Evolutionary conservation across 495 filamentous ascomycete species (phyloP), one percentile per base, ranked within the genome.

Genomic region (Peziza echinospora): DNA sequence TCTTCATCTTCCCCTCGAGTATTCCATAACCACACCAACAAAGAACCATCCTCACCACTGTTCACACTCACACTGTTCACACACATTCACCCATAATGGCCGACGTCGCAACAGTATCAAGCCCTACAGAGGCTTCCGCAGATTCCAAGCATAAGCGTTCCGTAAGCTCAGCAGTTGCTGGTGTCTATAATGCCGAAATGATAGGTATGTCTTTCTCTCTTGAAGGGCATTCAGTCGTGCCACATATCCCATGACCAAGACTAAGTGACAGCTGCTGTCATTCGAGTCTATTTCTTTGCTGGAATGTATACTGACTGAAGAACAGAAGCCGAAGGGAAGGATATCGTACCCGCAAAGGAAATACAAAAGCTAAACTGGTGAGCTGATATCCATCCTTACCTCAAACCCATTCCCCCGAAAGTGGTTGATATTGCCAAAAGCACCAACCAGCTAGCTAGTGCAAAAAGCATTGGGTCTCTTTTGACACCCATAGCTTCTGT

Each of bases 351-450:
- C 52, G 82, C 85, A 43, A 77, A 77, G 52, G 85, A 93, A 64
- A 86, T 85, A 45, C 85, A 93, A 63, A 77, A 75, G 59, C 76
- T 84, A 26, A 84, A 83, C 60, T 93, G 85, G 85, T 93, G 72
- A 59, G 80, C 64, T 41, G 58, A 41, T 23, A 30, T 40, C 46
- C 42, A 47, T 42, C 47, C 37, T 26, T 34, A 34, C 30, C 13
- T 37, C 19, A 7, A 37, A 10, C 9, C 19, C 3, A 4, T 37
- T 17, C 13, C 19, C 19, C 13, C 19, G 30, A 13, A 17, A 4
- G 2, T 37, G 30, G 30, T n/a, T n/a, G n/a, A n/a, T n/a, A n/a
- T n/a, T n/a, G n/a, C n/a, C n/a, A n/a, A n/a, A n/a, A n/a, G n/a
- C n/a, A 6, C 1, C 5, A 13, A 3, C 30, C 19, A 3, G 3